Base-by-base conservation (phyloP, 441 rosid species). In the Macaranga tanarius region DNA sequence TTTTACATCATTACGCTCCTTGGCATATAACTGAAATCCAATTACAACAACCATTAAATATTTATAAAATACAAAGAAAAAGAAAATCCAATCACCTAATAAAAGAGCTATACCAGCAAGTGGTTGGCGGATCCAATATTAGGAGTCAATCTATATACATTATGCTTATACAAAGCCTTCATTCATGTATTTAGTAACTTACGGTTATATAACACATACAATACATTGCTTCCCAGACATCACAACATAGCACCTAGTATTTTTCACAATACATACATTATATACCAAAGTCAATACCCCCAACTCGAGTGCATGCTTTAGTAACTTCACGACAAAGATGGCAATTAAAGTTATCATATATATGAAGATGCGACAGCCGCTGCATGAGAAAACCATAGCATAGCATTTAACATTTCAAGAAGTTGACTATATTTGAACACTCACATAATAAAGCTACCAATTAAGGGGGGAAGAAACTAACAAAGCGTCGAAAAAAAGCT, bases 101-200 rank as follows among this genome's bases (percentile, higher is more conserved):
- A 13, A 61, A 61, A 62, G 64, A 22, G 22, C 31, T 23, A 65
- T 89, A 94, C 99, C 95, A 94, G 82, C 70, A 92, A 75, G 71
- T 90, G 90, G 77, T 92, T 89, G 12, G 88, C 97, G 69, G 94
- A 92, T 71, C 86, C 92, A 83, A 90, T 58, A n/a, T 70, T 84
- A 54, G 99, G 99, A 70, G 87, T 76, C 74, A 94, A 75, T 73
- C 97, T 97, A 42, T 84, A 89, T 58, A 94, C 80, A 73, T 92
- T 94, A 78, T 94, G 95, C 77, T 83, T 80, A 85, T 93, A 89
- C 75, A 90, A 77, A 63, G 92, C 75, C 78, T 73, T 84, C 80
- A 89, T 94, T 50, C 93, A 97, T 94, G 86, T 42, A 69, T 51
- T 73, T 50, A 48, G 42, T 62, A 72, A 48, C 28, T 54, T 65